Evolutionary conservation across 1,284 basidiomycete genomes (phyloP).

Genomic region (Marasmius tenuissimus): DNA sequence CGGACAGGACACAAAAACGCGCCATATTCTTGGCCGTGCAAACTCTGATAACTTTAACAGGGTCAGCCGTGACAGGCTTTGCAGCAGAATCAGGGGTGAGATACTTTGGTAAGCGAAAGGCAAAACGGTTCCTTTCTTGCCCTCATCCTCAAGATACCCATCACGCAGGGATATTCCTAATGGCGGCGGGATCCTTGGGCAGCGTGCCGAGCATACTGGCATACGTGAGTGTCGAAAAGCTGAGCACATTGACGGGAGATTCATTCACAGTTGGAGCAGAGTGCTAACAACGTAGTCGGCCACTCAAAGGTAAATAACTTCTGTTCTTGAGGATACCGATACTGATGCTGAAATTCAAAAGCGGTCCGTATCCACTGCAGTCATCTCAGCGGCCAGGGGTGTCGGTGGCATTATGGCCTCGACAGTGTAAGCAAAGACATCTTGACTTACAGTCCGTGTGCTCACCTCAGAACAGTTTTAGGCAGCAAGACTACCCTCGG

Average conservation of each 20-base stretch:
- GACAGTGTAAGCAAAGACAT: neutral
- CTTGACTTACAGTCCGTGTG: neutral
- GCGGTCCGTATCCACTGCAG: neutral
- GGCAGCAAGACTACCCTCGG: conserved; percentile 29
- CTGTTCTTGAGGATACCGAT: neutral
- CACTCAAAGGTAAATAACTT: neutral
- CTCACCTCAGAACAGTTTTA: conserved; percentile 7
- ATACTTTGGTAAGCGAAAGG: conserved; percentile 8
- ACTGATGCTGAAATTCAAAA: neutral
- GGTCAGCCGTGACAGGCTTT: conserved; percentile 6
- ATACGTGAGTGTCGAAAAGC: neutral
- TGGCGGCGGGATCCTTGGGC: neutral
- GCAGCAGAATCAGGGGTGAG: neutral
- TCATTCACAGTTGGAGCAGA: neutral
- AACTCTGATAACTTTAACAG: conserved; percentile 9
- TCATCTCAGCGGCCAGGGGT: neutral
- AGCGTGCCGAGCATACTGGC: neutral
- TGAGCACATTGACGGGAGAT: neutral
- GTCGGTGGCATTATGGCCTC: neutral
- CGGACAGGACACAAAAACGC: conserved; percentile 9
- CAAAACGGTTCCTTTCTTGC: too few relatives aligned
- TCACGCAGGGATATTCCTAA: neutral
- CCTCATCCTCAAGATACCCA: neutral
- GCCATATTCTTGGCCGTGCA: conserved; percentile 11
- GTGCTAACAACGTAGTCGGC: neutral